Conservation (phyloP, 805 yeast genomes). For the Saturnispora sekii region DNA sequence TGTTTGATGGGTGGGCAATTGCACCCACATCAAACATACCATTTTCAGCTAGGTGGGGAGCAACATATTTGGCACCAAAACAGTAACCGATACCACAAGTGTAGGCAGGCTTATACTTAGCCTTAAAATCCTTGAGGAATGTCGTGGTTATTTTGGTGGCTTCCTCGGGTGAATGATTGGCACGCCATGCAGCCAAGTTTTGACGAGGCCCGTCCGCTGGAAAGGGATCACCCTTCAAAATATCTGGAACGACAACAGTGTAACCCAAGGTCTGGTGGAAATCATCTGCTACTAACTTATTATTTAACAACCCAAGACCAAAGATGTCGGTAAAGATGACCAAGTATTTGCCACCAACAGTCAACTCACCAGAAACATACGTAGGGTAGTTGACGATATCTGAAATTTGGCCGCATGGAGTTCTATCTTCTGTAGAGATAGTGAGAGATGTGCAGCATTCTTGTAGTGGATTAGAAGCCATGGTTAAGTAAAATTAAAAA, state of each 20-base stretch:
- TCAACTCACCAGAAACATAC: slow-evolving; percentile 39
- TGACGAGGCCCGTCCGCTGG: background rate
- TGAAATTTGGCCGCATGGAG: too few relatives aligned
- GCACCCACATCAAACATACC: slow-evolving; percentile 47
- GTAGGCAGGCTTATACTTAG: slow-evolving; percentile 34
- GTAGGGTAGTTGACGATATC: slow-evolving; percentile 14
- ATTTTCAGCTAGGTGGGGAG: slow-evolving; percentile 38
- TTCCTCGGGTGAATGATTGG: slow-evolving; percentile 27
- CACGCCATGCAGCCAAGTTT: slow-evolving; percentile 36
- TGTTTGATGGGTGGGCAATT: slow-evolving; percentile 76
- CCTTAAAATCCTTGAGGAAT: slow-evolving; percentile 36
- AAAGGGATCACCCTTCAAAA: slow-evolving; percentile 45
- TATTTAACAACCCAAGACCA: slow-evolving; percentile 53
- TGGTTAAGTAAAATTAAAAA: too few relatives aligned
- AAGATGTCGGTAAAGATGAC: slow-evolving; percentile 62
- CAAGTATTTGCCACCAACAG: slow-evolving; percentile 34
- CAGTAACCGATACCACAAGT: slow-evolving; percentile 69
- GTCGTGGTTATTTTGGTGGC: slow-evolving; percentile 39
- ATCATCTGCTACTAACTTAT: slow-evolving; percentile 54
- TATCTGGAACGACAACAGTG: slow-evolving; percentile 66
- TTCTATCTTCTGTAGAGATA: too few relatives aligned
- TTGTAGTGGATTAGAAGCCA: too few relatives aligned
- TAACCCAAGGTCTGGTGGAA: slow-evolving; percentile 50
- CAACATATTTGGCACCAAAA: slow-evolving; percentile 67
- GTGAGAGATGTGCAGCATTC: too few relatives aligned